Evolutionary conservation across 345 rosid species (phyloP), one percentile per base, ranked within the genome.

Genomic region (Camelina sativa): DNA sequence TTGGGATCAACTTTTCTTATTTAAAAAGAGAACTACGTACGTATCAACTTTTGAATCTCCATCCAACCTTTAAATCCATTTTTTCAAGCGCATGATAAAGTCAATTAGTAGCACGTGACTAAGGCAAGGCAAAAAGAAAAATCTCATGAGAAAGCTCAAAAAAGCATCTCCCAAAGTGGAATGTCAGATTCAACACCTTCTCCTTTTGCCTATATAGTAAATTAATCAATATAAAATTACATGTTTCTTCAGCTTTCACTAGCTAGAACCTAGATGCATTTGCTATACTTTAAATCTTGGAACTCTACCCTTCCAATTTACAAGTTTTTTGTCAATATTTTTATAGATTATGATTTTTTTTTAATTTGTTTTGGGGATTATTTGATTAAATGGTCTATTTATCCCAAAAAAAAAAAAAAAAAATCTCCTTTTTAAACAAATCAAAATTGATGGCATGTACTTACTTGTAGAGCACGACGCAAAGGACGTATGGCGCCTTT

Each of bases 401-500:
- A 35, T 12, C 44, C 9, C 17, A 17, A 17, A 17, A 17, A 17
- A 17, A 17, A 35, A 17, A 5, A 8, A 3, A 28, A 28, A 28
- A 28, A 25, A 25, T 3, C 4, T 3, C 2, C 4, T 28, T 28
- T 25, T 25, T 2, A 25, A 28, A 28, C 30, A 28, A 28, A 28
- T 28, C 30, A 28, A 28, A 0, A 28, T 28, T 28, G 30, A 28
- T 28, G 30, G 46, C 8, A 30, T 48, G 17, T 32, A 66, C 92
- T 86, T 82, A 81, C 99, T 97, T 95, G 97, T 67, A 95, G 79
- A 61, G 96, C 89, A 13, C 97, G 95, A 8, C 97, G 92, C 55
- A 95, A 85, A 72, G 99, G 99, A 11, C 96, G 88, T 35, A 95
- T 80, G 8, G 88, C 79, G 4, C 98, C 98, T 80, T 88, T 88